Evolutionary conservation across 306 rosid genomes (phyloP).

Genomic region (Rubus idaeus): DNA sequence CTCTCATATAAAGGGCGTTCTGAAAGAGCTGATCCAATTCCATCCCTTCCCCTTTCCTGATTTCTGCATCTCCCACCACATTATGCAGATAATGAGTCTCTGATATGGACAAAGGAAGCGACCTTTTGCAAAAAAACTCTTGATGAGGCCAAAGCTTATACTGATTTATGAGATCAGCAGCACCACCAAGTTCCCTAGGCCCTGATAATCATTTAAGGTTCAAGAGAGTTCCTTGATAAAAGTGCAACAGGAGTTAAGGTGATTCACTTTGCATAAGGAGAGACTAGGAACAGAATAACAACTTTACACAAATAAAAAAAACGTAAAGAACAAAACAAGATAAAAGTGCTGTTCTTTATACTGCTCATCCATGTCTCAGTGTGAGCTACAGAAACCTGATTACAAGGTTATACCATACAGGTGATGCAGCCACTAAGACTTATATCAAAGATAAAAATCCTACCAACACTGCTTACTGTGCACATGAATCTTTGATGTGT

Average conservation of each 20-base stretch:
- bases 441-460: background rate
- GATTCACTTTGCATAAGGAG: background rate
- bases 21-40: conserved; percentile 34
- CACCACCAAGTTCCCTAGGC: conserved; percentile 37
- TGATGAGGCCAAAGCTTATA: conserved; percentile 33
- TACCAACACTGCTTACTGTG: background rate
- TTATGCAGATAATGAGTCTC: conserved; percentile 35
- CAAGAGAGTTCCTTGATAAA: background rate
- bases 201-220: conserved; percentile 19
- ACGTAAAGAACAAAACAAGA: background rate
- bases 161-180: conserved; percentile 32
- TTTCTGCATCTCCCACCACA: conserved; percentile 40
- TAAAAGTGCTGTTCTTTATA: background rate
- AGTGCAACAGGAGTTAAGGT: background rate
- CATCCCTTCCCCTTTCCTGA: conserved; percentile 43
- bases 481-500: background rate
- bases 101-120: conserved; percentile 34
- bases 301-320: background rate
- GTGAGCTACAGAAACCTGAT: background rate
- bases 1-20: conserved; percentile 12
- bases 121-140: conserved; percentile 32
- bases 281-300: background rate
- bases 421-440: background rate
- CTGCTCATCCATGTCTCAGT: background rate
- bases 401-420: background rate